Evolutionary conservation across 495 filamentous ascomycete genomes (phyloP).

Genomic region (Hyaloscypha finlandica): DNA sequence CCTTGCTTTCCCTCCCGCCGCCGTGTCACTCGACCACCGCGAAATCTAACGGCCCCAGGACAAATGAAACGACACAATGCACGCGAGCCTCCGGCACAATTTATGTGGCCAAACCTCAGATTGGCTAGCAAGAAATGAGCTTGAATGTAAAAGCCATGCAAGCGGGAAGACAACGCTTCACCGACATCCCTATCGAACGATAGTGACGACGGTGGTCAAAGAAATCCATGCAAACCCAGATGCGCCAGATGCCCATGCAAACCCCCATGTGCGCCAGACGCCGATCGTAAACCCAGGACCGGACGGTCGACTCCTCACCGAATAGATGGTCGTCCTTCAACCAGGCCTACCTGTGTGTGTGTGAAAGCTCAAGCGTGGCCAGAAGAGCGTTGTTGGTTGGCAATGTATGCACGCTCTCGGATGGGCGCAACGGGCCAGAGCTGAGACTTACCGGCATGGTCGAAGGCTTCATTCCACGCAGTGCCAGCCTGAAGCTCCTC

Average conservation of each 20-base stretch:
- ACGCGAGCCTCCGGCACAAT: neutral
- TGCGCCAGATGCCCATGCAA: conserved; percentile 2
- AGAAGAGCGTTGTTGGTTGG: conserved; percentile 20
- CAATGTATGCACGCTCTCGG: conserved; percentile 17
- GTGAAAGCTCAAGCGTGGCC: conserved; percentile 15
- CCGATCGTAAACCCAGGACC: neutral
- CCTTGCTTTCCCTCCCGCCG: neutral
- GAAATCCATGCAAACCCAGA: conserved; percentile 1
- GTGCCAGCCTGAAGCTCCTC: conserved; percentile 8
- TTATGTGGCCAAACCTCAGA: neutral
- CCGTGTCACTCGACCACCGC: neutral
- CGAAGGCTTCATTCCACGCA: conserved; percentile 16
- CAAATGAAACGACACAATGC: neutral
- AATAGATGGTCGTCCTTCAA: neutral
- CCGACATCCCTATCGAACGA: neutral
- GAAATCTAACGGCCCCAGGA: neutral
- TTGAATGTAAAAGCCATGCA: neutral
- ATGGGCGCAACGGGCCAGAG: conserved; percentile 23
- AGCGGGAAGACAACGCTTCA: neutral
- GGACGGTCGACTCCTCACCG: conserved; percentile 3
- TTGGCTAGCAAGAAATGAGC: neutral
- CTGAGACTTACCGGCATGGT: conserved; percentile 15
- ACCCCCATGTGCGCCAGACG: neutral
- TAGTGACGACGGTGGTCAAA: neutral
- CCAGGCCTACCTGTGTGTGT: neutral